Conservation (phyloP, 2,329 filamentous ascomycete species). For the Pestalotiopsis sp. region DNA sequence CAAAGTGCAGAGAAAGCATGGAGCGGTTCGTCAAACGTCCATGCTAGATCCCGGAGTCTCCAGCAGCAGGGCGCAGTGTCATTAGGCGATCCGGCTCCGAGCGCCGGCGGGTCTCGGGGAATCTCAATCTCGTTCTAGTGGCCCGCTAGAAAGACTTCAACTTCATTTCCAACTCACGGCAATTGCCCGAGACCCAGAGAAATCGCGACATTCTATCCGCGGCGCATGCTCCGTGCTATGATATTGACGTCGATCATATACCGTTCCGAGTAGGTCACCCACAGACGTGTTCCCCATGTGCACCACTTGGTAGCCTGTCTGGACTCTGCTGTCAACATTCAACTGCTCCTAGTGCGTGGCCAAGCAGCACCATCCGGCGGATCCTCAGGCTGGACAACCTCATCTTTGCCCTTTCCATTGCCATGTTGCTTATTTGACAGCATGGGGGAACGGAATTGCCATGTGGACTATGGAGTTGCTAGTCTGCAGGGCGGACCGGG, state of each 20-base stretch:
- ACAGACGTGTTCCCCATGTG: neutral
- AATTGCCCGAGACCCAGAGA: neutral
- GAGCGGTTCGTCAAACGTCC: neutral
- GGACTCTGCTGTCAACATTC: neutral
- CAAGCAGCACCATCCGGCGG: neutral
- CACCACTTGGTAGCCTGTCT: neutral
- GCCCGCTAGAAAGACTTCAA: slow-evolving; percentile 10
- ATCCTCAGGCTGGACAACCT: neutral
- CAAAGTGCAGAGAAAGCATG: neutral
- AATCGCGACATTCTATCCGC: neutral
- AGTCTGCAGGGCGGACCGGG: neutral
- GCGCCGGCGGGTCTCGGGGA: neutral
- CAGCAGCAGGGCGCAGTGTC: neutral
- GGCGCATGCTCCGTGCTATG: neutral
- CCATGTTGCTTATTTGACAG: neutral
- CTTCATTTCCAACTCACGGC: slow-evolving; percentile 1
- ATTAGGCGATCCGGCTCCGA: neutral
- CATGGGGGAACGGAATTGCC: neutral
- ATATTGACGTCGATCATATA: neutral
- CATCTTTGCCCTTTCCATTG: neutral
- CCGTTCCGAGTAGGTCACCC: neutral
- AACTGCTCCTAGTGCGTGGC: neutral
- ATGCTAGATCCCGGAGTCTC: neutral
- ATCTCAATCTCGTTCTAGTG: slow-evolving; percentile 7
- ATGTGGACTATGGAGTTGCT: neutral